Evolutionary conservation across 306 rosid species (phyloP).

Genomic region (Castanea sativa): DNA sequence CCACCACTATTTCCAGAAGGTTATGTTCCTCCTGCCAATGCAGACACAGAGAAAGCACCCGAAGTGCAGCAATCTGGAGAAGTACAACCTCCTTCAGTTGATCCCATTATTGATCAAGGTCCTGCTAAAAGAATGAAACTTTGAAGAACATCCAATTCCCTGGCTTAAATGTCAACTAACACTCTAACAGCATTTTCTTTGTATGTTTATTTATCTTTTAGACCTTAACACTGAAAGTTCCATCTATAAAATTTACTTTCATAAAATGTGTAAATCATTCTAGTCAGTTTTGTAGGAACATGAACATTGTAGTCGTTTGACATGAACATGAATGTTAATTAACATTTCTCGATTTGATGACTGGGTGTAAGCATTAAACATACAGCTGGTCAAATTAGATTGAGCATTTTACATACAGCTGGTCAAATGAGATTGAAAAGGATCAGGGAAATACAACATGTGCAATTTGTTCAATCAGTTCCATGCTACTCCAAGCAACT

Average conservation of each 20-base stretch:
- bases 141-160: constrained; percentile 21
- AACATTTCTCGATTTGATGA: background rate
- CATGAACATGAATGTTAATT: background rate
- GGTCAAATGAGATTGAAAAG: background rate
- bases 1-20: constrained; percentile 95
- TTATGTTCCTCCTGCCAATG: constrained; percentile 48
- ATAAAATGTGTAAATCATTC: background rate
- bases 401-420: no score
- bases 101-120: constrained; percentile 90
- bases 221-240: background rate
- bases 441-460: background rate
- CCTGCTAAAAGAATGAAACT: constrained; percentile 83
- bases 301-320: background rate
- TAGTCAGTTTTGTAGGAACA: background rate
- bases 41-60: constrained; percentile 61
- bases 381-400: background rate
- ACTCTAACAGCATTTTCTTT: background rate
- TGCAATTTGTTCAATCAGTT: background rate
- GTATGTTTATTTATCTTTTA: background rate
- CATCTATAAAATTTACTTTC: background rate
- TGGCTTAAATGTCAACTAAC: background rate
- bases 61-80: constrained; percentile 71
- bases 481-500: background rate
- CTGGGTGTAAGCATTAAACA: background rate
- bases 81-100: constrained; percentile 56